Evolutionary conservation across 2,329 filamentous ascomycete species (phyloP).

Genomic region (Juglanconis oblonga): DNA sequence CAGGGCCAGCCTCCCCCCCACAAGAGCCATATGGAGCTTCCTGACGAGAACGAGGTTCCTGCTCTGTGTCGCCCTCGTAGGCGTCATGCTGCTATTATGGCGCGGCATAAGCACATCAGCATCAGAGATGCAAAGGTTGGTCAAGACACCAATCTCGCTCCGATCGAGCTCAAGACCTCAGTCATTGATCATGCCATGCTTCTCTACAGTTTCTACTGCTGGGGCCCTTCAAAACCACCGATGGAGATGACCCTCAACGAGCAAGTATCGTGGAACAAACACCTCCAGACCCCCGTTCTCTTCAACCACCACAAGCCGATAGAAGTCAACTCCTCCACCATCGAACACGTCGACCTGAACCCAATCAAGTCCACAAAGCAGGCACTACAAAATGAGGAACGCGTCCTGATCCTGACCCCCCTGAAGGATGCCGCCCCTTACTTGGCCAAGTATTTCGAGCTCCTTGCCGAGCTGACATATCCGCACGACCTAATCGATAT

Average conservation of each 20-base stretch:
- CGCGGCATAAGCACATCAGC: slow-evolving; percentile 77
- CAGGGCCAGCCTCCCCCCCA: slow-evolving; percentile 73
- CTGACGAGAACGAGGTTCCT: slow-evolving; percentile 77
- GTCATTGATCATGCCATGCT: slow-evolving; percentile 7
- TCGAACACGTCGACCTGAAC: slow-evolving; percentile 82
- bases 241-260: slow-evolving; percentile 95
- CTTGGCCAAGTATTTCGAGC: slow-evolving; percentile 88
- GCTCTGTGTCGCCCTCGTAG: slow-evolving; percentile 66
- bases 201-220: slow-evolving; percentile 83
- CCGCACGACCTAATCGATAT: slow-evolving; percentile 94
- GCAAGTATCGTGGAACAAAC: slow-evolving; percentile 81
- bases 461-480: slow-evolving; percentile 85
- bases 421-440: slow-evolving; percentile 83
- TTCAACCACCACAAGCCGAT: slow-evolving; percentile 94
- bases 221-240: slow-evolving; percentile 90
- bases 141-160: slow-evolving; percentile 1
- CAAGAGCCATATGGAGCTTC: slow-evolving; percentile 66
- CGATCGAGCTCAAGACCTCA: background rate
- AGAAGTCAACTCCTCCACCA: slow-evolving; percentile 76
- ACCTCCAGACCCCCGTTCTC: slow-evolving; percentile 86
- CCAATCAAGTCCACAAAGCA: slow-evolving; percentile 75
- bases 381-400: slow-evolving; percentile 77
- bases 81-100: slow-evolving; percentile 80
- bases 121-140: slow-evolving; percentile 87
- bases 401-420: slow-evolving; percentile 87